Base-by-base conservation (phyloP, 2,329 filamentous ascomycete species). In the Fusarium scirpi region DNA sequence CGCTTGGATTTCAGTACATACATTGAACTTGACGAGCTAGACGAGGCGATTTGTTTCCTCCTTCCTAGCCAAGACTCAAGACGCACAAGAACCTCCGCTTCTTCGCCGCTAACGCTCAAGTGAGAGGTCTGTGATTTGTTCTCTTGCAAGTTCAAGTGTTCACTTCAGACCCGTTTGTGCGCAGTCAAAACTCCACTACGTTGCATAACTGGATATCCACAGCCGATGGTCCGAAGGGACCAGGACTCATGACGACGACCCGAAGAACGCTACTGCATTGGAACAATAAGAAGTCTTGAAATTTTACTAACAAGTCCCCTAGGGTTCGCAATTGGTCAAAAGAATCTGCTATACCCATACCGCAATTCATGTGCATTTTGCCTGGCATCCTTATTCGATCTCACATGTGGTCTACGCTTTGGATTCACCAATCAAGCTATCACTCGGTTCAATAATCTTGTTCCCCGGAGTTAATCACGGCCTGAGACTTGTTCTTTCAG, bases 181-280 rank as follows among this genome's bases (percentile, higher is more conserved):
- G 49, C 58, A 68, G 44, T 38, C 45, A 57, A 65, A 65, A 52
- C 67, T 55, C 74, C 70, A 74, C 69, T 52, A 41, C 27, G 15
- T 34, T 49, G 65, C 71, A 63, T 58, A 38, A 43, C 49, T 71
- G 60, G 46, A 57, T 32, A 38, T 59, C 74, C 74, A 76, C 72
- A 63, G 60, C 74, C 74, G 74, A 76, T 63, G 72, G 66, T 58
- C 74, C 74, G 74, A 76, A 75, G 61, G 52, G 55, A 43, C 24
- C 51, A 48, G 65, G 65, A 76, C 74, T n/a, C 51, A 48, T 67
- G 66, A 76, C 74, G 74, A 76, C 74, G 74, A 75, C 69, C 74
- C 74, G 74, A 75, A 73, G 64, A 27, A n/a, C 73, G 70, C 73
- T 74, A 76, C 53, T 48, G 49, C 63, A 72, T 73, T 75, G 69